These are phyloP conservation scores for Paraglomus brasilianum DNA, from an alignment of 192 early-diverging fungal species.

Conservation along the genomic window DNA sequence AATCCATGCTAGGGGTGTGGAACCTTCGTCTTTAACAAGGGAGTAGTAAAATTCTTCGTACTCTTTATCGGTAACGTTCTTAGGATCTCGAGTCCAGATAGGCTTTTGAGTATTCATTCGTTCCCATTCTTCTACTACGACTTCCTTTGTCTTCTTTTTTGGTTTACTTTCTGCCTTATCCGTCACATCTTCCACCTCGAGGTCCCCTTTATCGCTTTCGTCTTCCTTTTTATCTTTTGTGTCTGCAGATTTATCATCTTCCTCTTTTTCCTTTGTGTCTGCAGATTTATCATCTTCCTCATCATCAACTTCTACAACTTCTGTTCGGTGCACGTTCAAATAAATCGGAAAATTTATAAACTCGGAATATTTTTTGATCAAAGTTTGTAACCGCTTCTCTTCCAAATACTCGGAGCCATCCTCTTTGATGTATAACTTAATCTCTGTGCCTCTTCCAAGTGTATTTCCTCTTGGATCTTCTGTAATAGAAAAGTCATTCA, in stretches of 20 bases:
- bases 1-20: constrained; percentile 74
- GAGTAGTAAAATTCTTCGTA: constrained; percentile 90
- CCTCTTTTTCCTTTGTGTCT: constrained; percentile 24
- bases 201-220: constrained; percentile 44
- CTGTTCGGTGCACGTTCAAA: constrained; percentile 63
- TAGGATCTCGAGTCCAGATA: constrained; percentile 87
- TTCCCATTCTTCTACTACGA: constrained; percentile 67
- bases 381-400: constrained; percentile 56
- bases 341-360: constrained; percentile 99
- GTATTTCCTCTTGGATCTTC: constrained; percentile 90
- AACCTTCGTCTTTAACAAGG: constrained; percentile 62
- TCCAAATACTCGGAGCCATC: constrained; percentile 84
- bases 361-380: constrained; percentile 89
- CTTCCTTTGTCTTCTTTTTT: constrained; percentile 53
- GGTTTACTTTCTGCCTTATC: constrained; percentile 52
- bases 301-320: constrained; percentile 55
- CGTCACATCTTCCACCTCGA: constrained; percentile 51
- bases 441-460: constrained; percentile 92
- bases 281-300: constrained; percentile 42
- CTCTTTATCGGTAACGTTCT: constrained; percentile 73
- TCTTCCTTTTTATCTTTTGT: constrained; percentile 38
- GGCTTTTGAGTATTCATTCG: constrained; percentile 91
- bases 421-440: constrained; percentile 87
- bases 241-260: constrained; percentile 35
- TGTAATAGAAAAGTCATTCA: constrained; percentile 85